Base-by-base conservation (phyloP, 2,329 filamentous ascomycete species). In the Samsoniella hepiali region DNA sequence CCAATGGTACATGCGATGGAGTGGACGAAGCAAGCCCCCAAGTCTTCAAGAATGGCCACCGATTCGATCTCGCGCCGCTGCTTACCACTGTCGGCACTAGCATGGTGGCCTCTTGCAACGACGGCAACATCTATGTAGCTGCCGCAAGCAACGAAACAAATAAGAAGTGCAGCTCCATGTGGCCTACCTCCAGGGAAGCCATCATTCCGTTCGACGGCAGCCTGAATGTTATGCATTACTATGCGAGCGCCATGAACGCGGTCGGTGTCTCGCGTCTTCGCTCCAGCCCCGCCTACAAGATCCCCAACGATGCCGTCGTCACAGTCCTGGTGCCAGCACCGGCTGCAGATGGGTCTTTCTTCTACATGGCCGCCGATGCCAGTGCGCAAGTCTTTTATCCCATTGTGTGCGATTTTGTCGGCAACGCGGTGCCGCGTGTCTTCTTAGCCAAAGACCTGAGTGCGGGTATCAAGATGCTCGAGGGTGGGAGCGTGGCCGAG, bases 41-140 rank as follows among this genome's bases (percentile, higher is more conserved):
- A 7, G 42, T 63, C 31, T 72, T 68, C 65, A 68, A 68, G 60
- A 51, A 65, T 27, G 65, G 60, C 27, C 42, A 66, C 57, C 66
- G 66, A 49, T 69, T 67, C 53, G 67, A 68, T 31, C 69, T 67
- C 55, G 64, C 67, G 4, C 65, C 68, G 0, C 65, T 73, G 6
- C 56, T 71, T 27, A 68, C 69, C 59, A 61, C 67, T 5, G 32
- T 27, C 7, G 60, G 42, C 17, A 66, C 63, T 13, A 66, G 64
- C 63, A 69, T 70, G 59, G 47, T 76, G 36, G 58, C 71, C n/a
- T 69, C 71, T 3, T 77, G 73, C 71, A 67, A 65, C 65, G 70
- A 75, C 64, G 72, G 72, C 63, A 75, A 75, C 66, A n/a, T 75
- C n/a, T 75, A 75, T 63, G 69, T 68, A 27, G 67, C 70, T 17